A percentile compares a stretch with the other conserved stretches of the same genome.
Conservation (phyloP, 352 stramenopile species). For the Globisporangium nagaii region DNA sequence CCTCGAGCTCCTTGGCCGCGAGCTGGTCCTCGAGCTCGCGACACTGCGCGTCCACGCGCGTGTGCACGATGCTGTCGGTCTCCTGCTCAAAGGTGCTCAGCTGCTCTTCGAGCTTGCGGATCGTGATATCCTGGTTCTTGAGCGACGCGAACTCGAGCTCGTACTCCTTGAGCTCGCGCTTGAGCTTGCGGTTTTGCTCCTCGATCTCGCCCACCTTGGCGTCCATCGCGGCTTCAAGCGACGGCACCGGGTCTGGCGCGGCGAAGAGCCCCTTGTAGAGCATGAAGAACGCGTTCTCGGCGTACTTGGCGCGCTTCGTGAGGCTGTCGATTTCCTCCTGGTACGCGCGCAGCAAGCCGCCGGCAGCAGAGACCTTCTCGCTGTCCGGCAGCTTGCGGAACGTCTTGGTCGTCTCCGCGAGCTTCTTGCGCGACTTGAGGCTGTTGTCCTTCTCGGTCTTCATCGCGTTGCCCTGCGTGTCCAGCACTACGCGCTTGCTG, state of each 20-base stretch:
- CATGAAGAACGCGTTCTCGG: conserved; percentile 86
- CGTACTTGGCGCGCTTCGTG: conserved; percentile 88
- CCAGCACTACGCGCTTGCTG: conserved; percentile 75
- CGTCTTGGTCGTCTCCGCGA: conserved; percentile 80
- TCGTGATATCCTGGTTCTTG: conserved; percentile 97
- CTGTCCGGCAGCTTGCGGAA: conserved; percentile 70
- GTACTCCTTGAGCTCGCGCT: conserved; percentile 89
- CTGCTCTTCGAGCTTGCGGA: conserved; percentile 92
- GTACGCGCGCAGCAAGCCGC: conserved; percentile 80
- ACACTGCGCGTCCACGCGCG: conserved; percentile 53
- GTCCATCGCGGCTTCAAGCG: conserved; percentile 55
- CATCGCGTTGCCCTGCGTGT: conserved; percentile 74
- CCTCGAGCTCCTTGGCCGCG: conserved; percentile 65
- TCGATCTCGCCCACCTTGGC: conserved; percentile 75
- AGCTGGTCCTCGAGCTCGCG: conserved; percentile 62
- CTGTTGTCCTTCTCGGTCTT: conserved; percentile 82
- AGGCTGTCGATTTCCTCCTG: conserved; percentile 92
- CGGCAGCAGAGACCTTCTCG: conserved; percentile 59
- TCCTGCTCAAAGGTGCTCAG: conserved; percentile 76
- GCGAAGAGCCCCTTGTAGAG: conserved; percentile 87
- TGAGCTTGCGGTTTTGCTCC: conserved; percentile 89
- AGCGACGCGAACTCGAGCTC: conserved; percentile 92
- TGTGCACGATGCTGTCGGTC: conserved; percentile 56
- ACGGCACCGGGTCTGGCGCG: conserved; percentile 72
- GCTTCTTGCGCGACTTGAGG: conserved; percentile 73